Conservation (phyloP, 2,329 filamentous ascomycete species). For the Pochonia chlamydosporia region DNA sequence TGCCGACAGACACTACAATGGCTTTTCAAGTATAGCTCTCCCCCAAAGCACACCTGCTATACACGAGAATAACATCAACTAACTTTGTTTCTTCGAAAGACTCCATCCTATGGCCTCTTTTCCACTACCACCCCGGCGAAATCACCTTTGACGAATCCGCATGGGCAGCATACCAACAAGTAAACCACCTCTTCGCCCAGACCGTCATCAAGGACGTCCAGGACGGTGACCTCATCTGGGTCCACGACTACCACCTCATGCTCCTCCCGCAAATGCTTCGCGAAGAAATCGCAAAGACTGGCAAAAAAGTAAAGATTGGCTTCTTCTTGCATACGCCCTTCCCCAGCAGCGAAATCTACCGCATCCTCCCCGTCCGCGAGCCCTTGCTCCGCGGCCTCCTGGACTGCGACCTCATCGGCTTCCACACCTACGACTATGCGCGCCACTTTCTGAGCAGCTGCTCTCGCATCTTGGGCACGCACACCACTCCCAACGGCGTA, state of each 20-base stretch:
- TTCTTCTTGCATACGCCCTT: constrained; percentile 98
- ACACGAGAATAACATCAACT: not conserved
- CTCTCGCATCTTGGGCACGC: constrained; percentile 76
- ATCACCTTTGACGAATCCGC: constrained; percentile 95
- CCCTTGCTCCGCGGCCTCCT: constrained; percentile 81
- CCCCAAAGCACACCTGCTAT: not conserved
- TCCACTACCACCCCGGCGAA: constrained; percentile 98
- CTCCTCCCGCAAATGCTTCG: constrained; percentile 92
- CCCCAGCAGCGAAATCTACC: constrained; percentile 93
- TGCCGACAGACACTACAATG: constrained; percentile 94
- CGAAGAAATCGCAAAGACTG: constrained; percentile 72
- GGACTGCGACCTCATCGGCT: constrained; percentile 91
- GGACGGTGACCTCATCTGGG: constrained; percentile 94
- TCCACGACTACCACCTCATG: constrained; percentile 98
- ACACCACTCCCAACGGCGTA: constrained; percentile 87
- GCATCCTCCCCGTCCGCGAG: constrained; percentile 88
- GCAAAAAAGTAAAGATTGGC: constrained; percentile 93
- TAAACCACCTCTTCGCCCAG: constrained; percentile 88
- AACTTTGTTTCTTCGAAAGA: constrained; percentile 43
- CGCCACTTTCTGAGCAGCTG: constrained; percentile 95
- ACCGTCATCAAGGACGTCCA: constrained; percentile 80
- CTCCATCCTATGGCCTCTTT: constrained; percentile 95
- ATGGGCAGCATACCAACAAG: constrained; percentile 89
- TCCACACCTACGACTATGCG: constrained; percentile 99
- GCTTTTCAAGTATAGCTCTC: constrained; percentile 74